Evolutionary conservation across 257 asterid genomes (phyloP).

Genomic region (Capsicum baccatum): DNA sequence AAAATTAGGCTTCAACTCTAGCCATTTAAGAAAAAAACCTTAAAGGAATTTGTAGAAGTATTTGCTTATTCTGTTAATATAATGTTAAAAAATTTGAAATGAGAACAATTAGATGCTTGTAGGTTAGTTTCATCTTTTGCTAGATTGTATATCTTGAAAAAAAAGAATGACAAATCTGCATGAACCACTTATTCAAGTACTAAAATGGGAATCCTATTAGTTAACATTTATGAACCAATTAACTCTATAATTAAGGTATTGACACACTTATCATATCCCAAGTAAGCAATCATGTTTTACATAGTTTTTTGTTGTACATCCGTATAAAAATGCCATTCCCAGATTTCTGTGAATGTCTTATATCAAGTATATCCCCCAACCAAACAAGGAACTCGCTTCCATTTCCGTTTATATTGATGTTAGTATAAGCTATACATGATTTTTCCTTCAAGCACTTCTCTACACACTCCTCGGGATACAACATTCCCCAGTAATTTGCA

Average conservation of each 20-base stretch:
- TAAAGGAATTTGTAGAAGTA: background rate
- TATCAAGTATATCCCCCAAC: constrained; percentile 42
- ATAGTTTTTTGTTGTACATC: constrained; percentile 42
- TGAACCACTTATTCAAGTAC: too few relatives aligned
- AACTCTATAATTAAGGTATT: background rate
- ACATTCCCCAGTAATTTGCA: background rate
- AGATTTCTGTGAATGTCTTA: constrained; percentile 29
- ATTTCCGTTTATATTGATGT: constrained; percentile 25
- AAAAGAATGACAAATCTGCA: too few relatives aligned
- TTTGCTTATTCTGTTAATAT: background rate
- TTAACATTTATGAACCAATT: too few relatives aligned
- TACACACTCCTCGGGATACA: background rate
- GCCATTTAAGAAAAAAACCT: background rate
- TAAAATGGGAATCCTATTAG: too few relatives aligned
- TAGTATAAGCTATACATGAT: too few relatives aligned
- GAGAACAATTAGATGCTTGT: too few relatives aligned
- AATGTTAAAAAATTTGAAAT: too few relatives aligned
- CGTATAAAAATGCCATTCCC: constrained; percentile 48
- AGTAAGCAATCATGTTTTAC: constrained; percentile 25
- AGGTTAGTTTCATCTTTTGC: too few relatives aligned
- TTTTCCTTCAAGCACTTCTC: too few relatives aligned
- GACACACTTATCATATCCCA: background rate
- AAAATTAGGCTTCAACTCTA: background rate
- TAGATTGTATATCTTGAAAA: too few relatives aligned
- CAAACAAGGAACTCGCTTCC: constrained; percentile 44